These are phyloP conservation scores for Cladosporium sp. DNA, from an alignment of 2,329 filamentous ascomycete genomes.

Conservation along the genomic window DNA sequence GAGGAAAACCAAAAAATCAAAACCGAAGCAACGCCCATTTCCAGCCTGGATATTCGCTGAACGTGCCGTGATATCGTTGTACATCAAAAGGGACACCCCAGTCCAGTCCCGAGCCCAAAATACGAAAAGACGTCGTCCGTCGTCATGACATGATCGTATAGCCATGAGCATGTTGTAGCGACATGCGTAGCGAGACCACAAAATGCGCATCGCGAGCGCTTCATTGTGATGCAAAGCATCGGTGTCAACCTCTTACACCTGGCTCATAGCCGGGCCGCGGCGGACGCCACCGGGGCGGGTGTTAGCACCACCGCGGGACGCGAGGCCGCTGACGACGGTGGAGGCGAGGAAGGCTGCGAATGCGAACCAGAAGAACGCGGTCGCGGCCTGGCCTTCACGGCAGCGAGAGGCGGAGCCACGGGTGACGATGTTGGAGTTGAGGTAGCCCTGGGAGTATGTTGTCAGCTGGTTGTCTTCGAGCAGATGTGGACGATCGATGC, in stretches of 20 bases:
- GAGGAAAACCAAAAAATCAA: not conserved
- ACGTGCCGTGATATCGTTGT: conserved; percentile 19
- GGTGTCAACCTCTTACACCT: conserved; percentile 47
- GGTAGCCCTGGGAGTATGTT: conserved; percentile 36
- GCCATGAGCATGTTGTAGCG: not conserved
- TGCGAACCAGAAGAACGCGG: conserved; percentile 78
- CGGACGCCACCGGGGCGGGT: conserved; percentile 47
- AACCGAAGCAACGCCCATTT: conserved; percentile 13
- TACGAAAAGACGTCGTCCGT: conserved; percentile 13
- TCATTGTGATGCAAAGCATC: not conserved
- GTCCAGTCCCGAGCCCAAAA: not conserved
- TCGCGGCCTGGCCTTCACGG: conserved; percentile 71
- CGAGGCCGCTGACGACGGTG: conserved; percentile 57
- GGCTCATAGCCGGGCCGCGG: conserved; percentile 55
- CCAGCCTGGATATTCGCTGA: conserved; percentile 10
- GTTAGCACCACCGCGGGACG: conserved; percentile 53
- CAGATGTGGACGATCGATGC: conserved; percentile 20
- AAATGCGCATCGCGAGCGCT: not conserved
- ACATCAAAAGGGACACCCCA: conserved; percentile 9
- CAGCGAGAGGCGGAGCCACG: conserved; percentile 64
- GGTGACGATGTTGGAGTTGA: conserved; percentile 42
- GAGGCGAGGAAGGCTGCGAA: conserved; percentile 61
- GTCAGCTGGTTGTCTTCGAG: conserved; percentile 16
- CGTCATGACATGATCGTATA: conserved; percentile 1
- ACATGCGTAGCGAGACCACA: not conserved